These are phyloP conservation scores for Agaricus sinodeliciosus DNA, from an alignment of 768 basidiomycete genomes.

Conservation along the genomic window DNA sequence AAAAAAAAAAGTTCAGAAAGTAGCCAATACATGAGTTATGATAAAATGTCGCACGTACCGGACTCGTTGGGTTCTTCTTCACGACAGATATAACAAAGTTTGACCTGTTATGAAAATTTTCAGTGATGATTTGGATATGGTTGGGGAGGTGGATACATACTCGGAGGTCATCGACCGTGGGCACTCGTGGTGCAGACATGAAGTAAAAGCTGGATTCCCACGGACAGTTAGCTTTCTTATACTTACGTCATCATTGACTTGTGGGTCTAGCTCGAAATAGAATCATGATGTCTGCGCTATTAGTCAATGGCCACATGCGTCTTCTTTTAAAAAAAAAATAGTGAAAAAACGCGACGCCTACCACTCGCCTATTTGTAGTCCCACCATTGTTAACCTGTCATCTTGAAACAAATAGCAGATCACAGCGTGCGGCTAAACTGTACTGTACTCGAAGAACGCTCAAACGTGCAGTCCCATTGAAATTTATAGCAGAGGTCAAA, in stretches of 20 bases:
- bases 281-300: no score
- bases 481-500: no score
- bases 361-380: background rate
- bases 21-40: no score
- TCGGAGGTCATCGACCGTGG: constrained; percentile 20
- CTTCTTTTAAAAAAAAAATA: no score
- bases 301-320: no score
- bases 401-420: no score
- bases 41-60: constrained; percentile 21
- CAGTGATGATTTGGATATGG: background rate
- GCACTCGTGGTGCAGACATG: background rate
- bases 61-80: constrained; percentile 60
- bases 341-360: background rate
- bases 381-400: no score
- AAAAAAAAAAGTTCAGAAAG: no score
- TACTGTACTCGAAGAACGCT: no score
- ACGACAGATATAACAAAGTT: constrained; percentile 75
- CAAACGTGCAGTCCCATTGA: no score
- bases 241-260: constrained; percentile 5
- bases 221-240: background rate
- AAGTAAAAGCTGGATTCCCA: background rate
- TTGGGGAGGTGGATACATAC: constrained; percentile 13
- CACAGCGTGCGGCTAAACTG: no score
- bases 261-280: no score
- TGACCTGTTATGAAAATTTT: constrained; percentile 36